Base-by-base conservation (phyloP, 1,284 basidiomycete species). In the Trametes sp. region DNA sequence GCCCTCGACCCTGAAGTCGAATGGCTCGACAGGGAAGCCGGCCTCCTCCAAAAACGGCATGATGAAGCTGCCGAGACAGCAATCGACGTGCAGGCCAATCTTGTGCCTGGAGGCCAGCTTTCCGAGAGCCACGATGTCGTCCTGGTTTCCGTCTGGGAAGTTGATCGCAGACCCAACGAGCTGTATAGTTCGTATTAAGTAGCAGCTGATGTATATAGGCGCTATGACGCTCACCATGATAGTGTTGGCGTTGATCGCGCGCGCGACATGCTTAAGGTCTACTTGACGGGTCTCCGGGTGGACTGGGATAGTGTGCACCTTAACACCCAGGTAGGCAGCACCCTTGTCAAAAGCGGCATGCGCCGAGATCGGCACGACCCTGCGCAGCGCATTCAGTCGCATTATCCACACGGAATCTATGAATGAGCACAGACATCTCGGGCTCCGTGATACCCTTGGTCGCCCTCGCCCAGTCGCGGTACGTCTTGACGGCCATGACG, bases 301-400 rank as follows among this genome's bases (percentile, higher is more conserved):
- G n/a, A 98, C 91, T 0, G 95, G 94, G 52, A 99, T 87, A 46
- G 87, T 85, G 73, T 96, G 95, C 1, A 98, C 81, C 79, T 97
- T 98, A 81, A 98, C 89, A n/a, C 87, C 87, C 72, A 99, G 88
- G 79, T 98, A 98, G 29, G 88, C 85, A 2, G 88, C 90, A 4
- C 92, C 96, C 76, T 99, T 99, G 81, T 95, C 90, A 74, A 99
- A 99, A 0, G 97, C 97, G 2, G 95, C 95, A 74, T 98, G 97
- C 0, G 93, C 96, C 0, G 94, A 92, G 0, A 85, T 82, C 0
- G 95, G 92, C 9, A 98, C 80, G 64, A 98, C 83, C 82, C 95
- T 96, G 63, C 21, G 19, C 46, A 69, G 29, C 58, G 21, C 35
- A 48, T 33, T 38, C 53, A 63, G 50, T n/a, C n/a, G n/a, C n/a